Conservation (phyloP, 2,329 filamentous ascomycete genomes). For the Ascochyta fabae region DNA sequence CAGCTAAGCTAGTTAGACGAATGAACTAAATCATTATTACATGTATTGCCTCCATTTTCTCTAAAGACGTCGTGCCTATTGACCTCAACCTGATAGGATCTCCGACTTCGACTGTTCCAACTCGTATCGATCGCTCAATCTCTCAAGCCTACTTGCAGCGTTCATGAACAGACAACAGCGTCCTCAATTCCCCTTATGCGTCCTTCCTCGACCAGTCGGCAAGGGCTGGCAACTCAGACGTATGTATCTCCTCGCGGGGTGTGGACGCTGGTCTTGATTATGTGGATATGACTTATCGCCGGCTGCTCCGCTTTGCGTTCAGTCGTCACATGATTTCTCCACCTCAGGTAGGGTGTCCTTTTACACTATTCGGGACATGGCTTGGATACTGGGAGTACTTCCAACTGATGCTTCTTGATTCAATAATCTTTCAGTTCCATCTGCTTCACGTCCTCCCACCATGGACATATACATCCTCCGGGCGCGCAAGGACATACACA, state of each 20-base stretch:
- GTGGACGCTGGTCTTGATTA: not conserved
- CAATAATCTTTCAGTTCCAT: not conserved
- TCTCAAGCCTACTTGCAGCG: not conserved
- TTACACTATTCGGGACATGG: not conserved
- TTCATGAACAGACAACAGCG: not conserved
- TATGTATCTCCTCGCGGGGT: not conserved
- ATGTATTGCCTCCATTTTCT: not conserved
- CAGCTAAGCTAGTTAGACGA: not conserved
- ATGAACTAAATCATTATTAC: not conserved
- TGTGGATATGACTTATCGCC: no score
- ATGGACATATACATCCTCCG: slow-evolving; percentile 4
- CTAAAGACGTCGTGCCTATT: not conserved
- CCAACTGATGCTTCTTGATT: not conserved
- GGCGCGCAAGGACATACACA: slow-evolving; percentile 3
- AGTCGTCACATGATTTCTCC: no score
- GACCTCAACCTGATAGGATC: not conserved
- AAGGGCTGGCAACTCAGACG: not conserved
- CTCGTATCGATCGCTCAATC: not conserved
- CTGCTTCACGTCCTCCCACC: not conserved
- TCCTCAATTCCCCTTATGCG: not conserved
- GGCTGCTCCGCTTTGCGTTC: no score
- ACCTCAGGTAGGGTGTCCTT: not conserved
- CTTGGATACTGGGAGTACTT: no score
- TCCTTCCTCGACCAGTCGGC: not conserved
- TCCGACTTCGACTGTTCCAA: not conserved